Conservation (phyloP, 441 rosid species). For the Gossypium trilobum region DNA sequence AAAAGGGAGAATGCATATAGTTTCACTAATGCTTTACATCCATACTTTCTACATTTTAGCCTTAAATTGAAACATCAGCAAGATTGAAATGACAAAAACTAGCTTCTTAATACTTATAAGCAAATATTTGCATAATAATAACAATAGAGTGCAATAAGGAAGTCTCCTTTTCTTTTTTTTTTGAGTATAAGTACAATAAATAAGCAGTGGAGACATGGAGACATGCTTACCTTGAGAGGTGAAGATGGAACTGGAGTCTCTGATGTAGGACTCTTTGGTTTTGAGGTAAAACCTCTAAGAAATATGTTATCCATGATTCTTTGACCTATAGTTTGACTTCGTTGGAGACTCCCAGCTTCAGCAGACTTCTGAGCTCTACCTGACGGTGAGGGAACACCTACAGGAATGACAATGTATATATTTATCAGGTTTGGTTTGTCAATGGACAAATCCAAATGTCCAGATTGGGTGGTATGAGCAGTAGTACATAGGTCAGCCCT, state of each 20-base stretch:
- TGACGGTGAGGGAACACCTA: conserved; percentile 82
- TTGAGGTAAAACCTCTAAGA: conserved; percentile 72
- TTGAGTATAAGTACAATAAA: not conserved
- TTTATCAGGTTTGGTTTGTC: not conserved
- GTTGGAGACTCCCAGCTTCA: conserved; percentile 50
- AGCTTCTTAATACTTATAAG: not conserved
- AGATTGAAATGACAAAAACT: conserved; percentile 1
- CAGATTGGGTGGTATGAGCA: not conserved
- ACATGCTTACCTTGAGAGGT: conserved; percentile 55
- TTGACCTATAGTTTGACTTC: conserved; percentile 82
- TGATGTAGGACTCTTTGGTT: conserved; percentile 45
- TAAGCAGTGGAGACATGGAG: not conserved
- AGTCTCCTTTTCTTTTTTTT: not conserved
- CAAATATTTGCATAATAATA: not conserved
- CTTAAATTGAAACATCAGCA: not conserved
- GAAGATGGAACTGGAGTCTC: conserved; percentile 67
- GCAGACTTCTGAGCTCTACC: conserved; percentile 58
- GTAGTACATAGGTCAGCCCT: conserved; percentile 3
- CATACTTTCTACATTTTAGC: not conserved
- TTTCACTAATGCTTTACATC: not conserved
- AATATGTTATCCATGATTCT: conserved; percentile 82
- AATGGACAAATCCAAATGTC: not conserved
- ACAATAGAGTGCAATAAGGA: not conserved
- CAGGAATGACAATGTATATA: conserved; percentile 4
- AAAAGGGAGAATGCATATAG: not conserved